phyloP scores from a whole-genome alignment of 179 eudicot genomes.

The Gypsophila paniculata region DNA sequence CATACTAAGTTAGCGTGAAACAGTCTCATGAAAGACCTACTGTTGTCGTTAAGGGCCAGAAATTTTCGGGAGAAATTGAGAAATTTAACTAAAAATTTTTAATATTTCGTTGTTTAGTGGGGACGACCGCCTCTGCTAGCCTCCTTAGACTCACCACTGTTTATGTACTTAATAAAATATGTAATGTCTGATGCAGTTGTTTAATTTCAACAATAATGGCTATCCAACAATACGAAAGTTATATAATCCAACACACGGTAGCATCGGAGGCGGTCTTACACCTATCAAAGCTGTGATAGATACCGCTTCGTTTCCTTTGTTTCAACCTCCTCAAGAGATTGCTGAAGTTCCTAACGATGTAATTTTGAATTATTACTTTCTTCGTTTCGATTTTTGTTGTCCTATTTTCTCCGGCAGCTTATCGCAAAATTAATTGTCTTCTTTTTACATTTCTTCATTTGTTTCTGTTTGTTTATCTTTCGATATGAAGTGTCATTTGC shows the following conservation, averaged over 20 bases:
- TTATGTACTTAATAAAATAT: neutral
- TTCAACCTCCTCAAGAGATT: slow-evolving; percentile 39
- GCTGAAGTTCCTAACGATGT: slow-evolving; percentile 43
- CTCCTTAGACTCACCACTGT: neutral
- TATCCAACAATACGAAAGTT: slow-evolving; percentile 12
- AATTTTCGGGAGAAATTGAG: too few relatives aligned
- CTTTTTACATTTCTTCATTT: too few relatives aligned
- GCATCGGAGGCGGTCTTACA: slow-evolving; percentile 9
- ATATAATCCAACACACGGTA: neutral
- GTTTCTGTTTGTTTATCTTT: too few relatives aligned
- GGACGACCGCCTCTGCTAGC: neutral
- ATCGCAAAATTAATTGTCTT: too few relatives aligned
- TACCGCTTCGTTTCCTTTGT: slow-evolving; percentile 42
- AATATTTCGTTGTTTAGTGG: too few relatives aligned
- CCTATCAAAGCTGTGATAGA: slow-evolving; percentile 28
- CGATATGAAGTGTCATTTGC: too few relatives aligned
- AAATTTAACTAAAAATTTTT: too few relatives aligned
- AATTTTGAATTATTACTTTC: neutral
- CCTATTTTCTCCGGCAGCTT: too few relatives aligned
- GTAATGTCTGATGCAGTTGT: slow-evolving; percentile 19
- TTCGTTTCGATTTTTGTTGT: too few relatives aligned
- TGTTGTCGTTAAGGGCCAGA: too few relatives aligned
- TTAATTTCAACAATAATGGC: slow-evolving; percentile 25
- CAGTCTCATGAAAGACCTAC: too few relatives aligned
- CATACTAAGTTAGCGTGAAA: too few relatives aligned